Evolutionary conservation across 2,329 filamentous ascomycete genomes (phyloP).

Genomic region (Fusarium coicis): DNA sequence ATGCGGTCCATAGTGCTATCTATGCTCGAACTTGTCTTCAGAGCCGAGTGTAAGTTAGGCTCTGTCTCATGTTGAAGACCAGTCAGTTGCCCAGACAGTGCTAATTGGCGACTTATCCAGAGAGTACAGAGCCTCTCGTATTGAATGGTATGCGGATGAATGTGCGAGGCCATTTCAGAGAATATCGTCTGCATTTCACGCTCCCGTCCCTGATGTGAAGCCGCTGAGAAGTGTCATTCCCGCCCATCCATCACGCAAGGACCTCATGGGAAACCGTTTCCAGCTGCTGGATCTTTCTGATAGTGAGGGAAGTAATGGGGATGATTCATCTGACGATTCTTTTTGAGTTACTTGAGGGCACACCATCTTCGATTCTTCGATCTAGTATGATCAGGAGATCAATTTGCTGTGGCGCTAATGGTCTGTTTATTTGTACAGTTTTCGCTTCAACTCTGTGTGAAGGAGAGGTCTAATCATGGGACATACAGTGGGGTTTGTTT

Average conservation of each 20-base stretch:
- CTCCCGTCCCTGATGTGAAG: not conserved
- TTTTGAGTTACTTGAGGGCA: not conserved
- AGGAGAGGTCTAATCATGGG: not conserved
- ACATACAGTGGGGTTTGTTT: too few relatives aligned
- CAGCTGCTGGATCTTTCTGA: slow-evolving; percentile 65
- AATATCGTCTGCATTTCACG: slow-evolving; percentile 19
- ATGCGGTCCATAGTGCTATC: slow-evolving; percentile 79
- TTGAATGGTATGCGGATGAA: slow-evolving; percentile 79
- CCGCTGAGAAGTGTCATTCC: not conserved
- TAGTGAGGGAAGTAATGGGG: slow-evolving; percentile 46
- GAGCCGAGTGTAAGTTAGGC: slow-evolving; percentile 60
- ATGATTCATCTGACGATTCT: slow-evolving; percentile 17
- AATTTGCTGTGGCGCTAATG: not conserved
- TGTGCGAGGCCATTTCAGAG: slow-evolving; percentile 68
- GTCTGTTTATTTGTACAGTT: not conserved
- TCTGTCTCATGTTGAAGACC: not conserved
- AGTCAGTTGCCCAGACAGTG: not conserved
- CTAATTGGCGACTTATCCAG: slow-evolving; percentile 54
- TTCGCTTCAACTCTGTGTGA: not conserved
- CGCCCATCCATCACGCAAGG: slow-evolving; percentile 29
- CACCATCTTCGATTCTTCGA: not conserved
- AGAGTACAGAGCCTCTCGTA: slow-evolving; percentile 75
- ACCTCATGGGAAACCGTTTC: slow-evolving; percentile 68
- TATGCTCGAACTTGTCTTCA: slow-evolving; percentile 84
- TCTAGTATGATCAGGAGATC: not conserved